Conservation (phyloP, 768 basidiomycete genomes). For the Psilocybe tampanensis region DNA sequence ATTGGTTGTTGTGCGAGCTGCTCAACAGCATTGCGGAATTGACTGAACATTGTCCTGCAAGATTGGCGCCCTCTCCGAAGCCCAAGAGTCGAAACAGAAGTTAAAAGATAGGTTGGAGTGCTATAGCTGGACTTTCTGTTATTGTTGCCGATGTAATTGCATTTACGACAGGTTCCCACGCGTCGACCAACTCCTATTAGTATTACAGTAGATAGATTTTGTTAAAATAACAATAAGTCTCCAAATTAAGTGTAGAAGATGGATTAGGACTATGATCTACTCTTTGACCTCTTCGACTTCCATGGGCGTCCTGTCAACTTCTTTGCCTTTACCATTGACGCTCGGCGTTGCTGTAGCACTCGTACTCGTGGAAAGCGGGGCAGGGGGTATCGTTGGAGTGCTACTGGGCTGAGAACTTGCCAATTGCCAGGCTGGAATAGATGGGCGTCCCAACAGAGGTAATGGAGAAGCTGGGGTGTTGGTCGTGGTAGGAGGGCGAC, state of each 20-base stretch:
- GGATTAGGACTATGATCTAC: not conserved
- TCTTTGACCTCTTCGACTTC: not conserved
- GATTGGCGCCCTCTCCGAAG: not conserved
- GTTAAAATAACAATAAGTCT: not conserved
- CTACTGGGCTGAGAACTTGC: conserved; percentile 36
- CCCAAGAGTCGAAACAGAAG: not conserved
- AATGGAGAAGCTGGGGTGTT: conserved; percentile 55
- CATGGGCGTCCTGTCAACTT: conserved; percentile 22
- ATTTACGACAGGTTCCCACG: conserved; percentile 1
- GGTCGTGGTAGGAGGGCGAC: conserved; percentile 57
- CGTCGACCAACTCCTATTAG: not conserved
- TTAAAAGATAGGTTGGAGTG: not conserved
- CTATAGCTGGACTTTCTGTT: not conserved
- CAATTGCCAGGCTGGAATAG: conserved; percentile 93
- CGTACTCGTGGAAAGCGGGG: not conserved
- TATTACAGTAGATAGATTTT: not conserved
- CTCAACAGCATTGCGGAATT: conserved; percentile 75
- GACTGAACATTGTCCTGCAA: conserved; percentile 62
- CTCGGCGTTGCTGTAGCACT: not conserved
- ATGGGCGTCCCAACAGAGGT: conserved; percentile 57
- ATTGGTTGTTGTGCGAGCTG: conserved; percentile 57
- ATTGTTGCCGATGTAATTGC: not conserved
- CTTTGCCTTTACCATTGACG: conserved; percentile 62
- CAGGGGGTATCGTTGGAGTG: not conserved
- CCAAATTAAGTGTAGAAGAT: not conserved